phyloP scores from a whole-genome alignment of 1,284 basidiomycete species.

The Singerocomus inundabilis region DNA sequence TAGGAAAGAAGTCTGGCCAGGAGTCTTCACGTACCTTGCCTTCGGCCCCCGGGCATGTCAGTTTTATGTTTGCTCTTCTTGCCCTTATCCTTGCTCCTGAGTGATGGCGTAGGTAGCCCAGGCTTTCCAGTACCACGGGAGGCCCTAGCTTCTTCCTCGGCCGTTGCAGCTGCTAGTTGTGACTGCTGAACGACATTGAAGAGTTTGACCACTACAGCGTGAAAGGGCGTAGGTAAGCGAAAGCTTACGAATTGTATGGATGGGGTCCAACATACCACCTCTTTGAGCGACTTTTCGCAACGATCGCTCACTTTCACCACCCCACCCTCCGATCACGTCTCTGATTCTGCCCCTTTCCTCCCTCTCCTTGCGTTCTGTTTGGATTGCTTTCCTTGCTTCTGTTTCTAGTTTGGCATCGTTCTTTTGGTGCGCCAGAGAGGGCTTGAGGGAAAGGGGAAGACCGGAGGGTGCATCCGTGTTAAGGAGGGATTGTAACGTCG shows the following conservation, averaged over 20 bases:
- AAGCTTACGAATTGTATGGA: neutral
- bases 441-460: slow-evolving; percentile 72
- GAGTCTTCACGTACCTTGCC: slow-evolving; percentile 48
- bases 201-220: slow-evolving; percentile 64
- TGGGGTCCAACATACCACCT: slow-evolving; percentile 54
- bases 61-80: slow-evolving; percentile 56
- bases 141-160: slow-evolving; percentile 56
- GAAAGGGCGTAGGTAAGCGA: slow-evolving; percentile 1
- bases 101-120: slow-evolving; percentile 60
- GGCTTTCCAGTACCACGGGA: slow-evolving; percentile 70
- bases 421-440: slow-evolving; percentile 61
- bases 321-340: slow-evolving; percentile 83
- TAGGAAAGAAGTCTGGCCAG: neutral
- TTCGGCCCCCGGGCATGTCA: slow-evolving; percentile 49
- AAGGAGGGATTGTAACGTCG: slow-evolving; percentile 66
- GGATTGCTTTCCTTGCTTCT: slow-evolving; percentile 66
- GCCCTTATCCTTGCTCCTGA: slow-evolving; percentile 44
- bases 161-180: slow-evolving; percentile 52
- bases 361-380: slow-evolving; percentile 69
- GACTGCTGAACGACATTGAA: slow-evolving; percentile 83
- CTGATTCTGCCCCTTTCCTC: slow-evolving; percentile 70
- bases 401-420: slow-evolving; percentile 73
- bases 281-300: slow-evolving; percentile 79
- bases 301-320: slow-evolving; percentile 71
- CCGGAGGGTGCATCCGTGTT: slow-evolving; percentile 64